phyloP scores from a whole-genome alignment of 805 yeast genomes.

The Sugiyamaella floridensis region DNA sequence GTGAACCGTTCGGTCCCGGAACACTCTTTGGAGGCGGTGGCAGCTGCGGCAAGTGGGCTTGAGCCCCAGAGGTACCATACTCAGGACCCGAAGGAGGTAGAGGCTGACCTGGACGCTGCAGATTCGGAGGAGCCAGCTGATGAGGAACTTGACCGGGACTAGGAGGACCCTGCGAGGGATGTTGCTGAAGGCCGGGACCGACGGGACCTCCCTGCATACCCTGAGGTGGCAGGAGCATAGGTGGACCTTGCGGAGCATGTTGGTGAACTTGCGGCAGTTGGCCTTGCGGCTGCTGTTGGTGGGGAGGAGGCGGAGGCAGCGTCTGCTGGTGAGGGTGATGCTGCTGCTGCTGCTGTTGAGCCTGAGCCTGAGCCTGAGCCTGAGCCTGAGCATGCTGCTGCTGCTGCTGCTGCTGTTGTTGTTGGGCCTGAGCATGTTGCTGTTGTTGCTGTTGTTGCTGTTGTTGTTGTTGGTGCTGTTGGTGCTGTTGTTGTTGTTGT shows the following conservation, averaged over 20 bases:
- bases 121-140: no score
- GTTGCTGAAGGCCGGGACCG: background rate
- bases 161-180: background rate
- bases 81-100: no score
- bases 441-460: constrained; percentile 43
- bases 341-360: constrained; percentile 13
- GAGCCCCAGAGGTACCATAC: no score
- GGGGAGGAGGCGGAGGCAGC: constrained; percentile 41
- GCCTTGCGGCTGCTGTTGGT: constrained; percentile 17
- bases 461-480: constrained; percentile 35
- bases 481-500: constrained; percentile 8
- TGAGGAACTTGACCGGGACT: no score
- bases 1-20: background rate
- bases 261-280: constrained; percentile 20
- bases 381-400: background rate
- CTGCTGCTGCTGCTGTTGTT: background rate
- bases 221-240: constrained; percentile 8
- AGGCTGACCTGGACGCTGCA: no score
- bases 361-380: background rate
- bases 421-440: background rate
- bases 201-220: background rate
- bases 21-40: background rate
- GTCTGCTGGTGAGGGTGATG: constrained; percentile 29
- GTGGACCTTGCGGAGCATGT: constrained; percentile 18
- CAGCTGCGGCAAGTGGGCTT: background rate